phyloP scores from a whole-genome alignment of 345 rosid genomes.

The Psidium friedrichsthalianum region DNA sequence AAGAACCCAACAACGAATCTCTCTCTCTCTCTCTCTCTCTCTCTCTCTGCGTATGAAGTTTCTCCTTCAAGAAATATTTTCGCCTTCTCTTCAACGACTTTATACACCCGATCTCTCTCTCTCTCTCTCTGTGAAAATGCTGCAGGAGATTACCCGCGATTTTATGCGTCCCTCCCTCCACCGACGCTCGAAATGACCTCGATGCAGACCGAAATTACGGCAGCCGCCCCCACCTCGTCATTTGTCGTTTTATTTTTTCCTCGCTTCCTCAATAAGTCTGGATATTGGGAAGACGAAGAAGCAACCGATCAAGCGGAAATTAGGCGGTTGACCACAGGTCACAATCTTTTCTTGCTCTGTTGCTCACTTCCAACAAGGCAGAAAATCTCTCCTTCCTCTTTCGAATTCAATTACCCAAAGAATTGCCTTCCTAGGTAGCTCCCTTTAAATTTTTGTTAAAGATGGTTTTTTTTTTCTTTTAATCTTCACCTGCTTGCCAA shows the following conservation, averaged over 20 bases:
- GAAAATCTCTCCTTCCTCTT: not conserved
- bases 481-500: not conserved
- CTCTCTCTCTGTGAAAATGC: not conserved
- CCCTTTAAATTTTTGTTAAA: not conserved
- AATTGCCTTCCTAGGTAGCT: not conserved
- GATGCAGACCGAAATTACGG: not conserved
- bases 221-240: not conserved
- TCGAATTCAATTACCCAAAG: not conserved
- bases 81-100: not conserved
- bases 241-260: not conserved
- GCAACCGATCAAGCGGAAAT: not conserved
- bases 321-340: not conserved
- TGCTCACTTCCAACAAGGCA: not conserved
- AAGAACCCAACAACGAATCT: not conserved
- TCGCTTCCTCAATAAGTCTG: not conserved
- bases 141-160: not conserved
- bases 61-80: not conserved
- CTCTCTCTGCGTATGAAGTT: not conserved
- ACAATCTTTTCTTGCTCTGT: not conserved
- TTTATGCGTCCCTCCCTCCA: not conserved
- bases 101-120: not conserved
- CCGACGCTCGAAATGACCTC: not conserved
- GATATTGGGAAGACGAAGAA: not conserved
- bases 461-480: not conserved
- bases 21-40: not conserved